Evolutionary conservation across 78 protist genomes (phyloP).

Genomic region (Trichosphaerium sp.): DNA sequence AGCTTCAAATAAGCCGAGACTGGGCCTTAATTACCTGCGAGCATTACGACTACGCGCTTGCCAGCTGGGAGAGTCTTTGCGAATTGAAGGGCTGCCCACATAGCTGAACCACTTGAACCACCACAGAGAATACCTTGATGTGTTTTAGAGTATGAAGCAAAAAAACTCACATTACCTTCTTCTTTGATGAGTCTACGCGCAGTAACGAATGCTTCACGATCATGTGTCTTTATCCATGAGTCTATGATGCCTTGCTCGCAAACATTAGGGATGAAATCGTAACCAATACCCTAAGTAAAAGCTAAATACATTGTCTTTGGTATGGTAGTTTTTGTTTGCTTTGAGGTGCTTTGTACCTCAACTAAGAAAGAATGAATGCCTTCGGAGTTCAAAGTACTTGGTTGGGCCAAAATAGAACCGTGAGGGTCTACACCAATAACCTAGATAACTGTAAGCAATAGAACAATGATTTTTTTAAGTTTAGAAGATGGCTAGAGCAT

Average conservation of each 20-base stretch:
- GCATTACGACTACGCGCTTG: too few species aligned
- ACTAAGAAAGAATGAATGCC: too few species aligned
- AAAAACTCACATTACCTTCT: constrained; percentile 50
- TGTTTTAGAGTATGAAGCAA: background rate
- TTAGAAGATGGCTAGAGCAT: too few species aligned
- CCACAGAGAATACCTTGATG: constrained; percentile 72
- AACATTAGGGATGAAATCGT: constrained; percentile 78
- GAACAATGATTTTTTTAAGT: too few species aligned
- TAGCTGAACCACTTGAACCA: constrained; percentile 72
- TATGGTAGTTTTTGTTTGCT: constrained; percentile 2
- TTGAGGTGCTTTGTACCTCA: background rate
- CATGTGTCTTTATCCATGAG: constrained; percentile 74
- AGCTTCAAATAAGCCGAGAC: constrained; percentile 42
- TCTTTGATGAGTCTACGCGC: constrained; percentile 69
- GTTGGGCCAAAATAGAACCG: constrained; percentile 85
- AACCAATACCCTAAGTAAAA: constrained; percentile 87
- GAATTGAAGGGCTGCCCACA: constrained; percentile 66
- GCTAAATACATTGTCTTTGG: constrained; percentile 12
- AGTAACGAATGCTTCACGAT: constrained; percentile 64
- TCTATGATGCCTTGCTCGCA: constrained; percentile 56
- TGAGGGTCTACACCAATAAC: constrained; percentile 90
- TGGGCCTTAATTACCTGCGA: too few species aligned
- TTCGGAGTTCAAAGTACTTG: constrained; percentile 38
- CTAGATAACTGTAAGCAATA: background rate
- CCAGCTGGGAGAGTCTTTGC: constrained; percentile 45